These are phyloP conservation scores for Shiraia sp. DNA, from an alignment of 2,329 filamentous ascomycete genomes.

Conservation along the genomic window DNA sequence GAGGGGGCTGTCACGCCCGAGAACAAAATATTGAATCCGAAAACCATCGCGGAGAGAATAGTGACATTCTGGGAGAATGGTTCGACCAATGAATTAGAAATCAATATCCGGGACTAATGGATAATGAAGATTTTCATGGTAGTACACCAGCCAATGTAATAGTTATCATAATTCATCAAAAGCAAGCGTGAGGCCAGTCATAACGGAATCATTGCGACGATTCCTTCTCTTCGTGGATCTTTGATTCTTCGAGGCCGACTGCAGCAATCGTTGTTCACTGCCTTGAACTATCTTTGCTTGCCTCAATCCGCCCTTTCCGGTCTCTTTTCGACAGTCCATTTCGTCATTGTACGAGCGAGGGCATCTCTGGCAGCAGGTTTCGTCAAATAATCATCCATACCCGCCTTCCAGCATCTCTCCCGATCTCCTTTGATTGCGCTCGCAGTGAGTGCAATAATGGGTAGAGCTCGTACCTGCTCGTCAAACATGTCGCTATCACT, in stretches of 20 bases:
- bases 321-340: conserved; percentile 3
- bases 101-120: conserved; percentile 39
- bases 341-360: conserved; percentile 3
- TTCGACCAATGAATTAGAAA: conserved; percentile 42
- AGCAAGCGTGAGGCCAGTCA: no score
- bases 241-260: no score
- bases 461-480: conserved; percentile 56
- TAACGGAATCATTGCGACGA: no score
- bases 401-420: conserved; percentile 6
- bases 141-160: no score
- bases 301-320: not conserved
- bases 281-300: not conserved
- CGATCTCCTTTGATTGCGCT: conserved; percentile 10
- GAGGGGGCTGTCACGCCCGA: conserved; percentile 49
- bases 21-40: conserved; percentile 50
- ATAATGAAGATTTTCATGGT: no score
- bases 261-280: no score
- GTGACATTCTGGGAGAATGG: conserved; percentile 50
- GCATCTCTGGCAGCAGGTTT: conserved; percentile 6
- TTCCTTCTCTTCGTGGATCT: no score
- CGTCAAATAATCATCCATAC: conserved; percentile 8
- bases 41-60: conserved; percentile 51
- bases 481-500: conserved; percentile 55
- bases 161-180: no score
- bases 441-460: conserved; percentile 88